Evolutionary conservation across 352 stramenopile species (phyloP), one percentile per base, ranked within the genome.

Genomic region (Phytophthora cryptogea): DNA sequence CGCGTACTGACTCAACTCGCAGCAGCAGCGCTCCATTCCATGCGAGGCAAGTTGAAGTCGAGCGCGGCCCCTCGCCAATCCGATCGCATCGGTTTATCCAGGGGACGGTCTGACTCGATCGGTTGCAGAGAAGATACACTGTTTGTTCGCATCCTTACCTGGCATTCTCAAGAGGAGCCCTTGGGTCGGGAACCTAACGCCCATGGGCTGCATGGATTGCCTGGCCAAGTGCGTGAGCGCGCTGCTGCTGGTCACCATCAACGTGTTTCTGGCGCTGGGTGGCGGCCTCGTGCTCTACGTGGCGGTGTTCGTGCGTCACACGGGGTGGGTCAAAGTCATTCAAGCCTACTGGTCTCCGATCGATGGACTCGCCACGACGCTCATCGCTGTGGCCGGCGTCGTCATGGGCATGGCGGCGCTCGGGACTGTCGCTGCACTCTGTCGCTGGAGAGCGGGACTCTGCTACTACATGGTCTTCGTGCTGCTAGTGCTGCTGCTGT

Each of bases 381-480:
- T 89, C 44, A 70, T 82, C 53, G 63, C 71, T 57, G 59, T 88
- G 14, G 78, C 76, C 17, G 59, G 59, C 36, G 62, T 86, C 9
- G 60, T 89, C 62, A 83, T 86, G 36, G 76, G 39, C 16, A 65
- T 90, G 52, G 78, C 78, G 26, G 62, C 69, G 53, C 57, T 90
- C 2, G 83, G 78, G 10, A 77, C 77, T 13, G 64, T 90, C 17
- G 70, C 76, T 3, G 75, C 80, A 20, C 53, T 76, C 14, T 88
- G 68, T 60, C 80, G 76, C 45, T 86, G 73, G 74, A 63, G 77
- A 26, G 47, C 66, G 11, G 71, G 78, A 0, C 76, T 91, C 37
- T 70, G 79, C 31, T 57, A 86, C 51, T 91, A 89, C 66, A 56
- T 70, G 53, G 49, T 77, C 36, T 52, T 86, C 33, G 67, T 89